Evolutionary conservation across 139 green algal genomes (phyloP).

Genomic region (Asterochloris erici): DNA sequence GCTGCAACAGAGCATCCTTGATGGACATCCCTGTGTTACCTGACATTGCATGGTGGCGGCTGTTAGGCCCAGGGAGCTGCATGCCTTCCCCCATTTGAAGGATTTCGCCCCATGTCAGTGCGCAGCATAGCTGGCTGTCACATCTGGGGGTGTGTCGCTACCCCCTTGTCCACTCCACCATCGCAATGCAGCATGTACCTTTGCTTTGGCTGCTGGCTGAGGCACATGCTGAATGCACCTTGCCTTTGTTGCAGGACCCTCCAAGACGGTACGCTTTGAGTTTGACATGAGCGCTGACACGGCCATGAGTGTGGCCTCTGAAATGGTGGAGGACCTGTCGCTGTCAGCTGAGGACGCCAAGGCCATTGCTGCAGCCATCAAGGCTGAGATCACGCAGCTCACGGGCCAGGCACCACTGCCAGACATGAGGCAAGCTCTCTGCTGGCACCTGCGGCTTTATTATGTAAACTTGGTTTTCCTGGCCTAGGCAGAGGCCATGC

Average conservation of each 20-base stretch:
- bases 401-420: slow-evolving; percentile 13
- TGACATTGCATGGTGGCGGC: too few species aligned
- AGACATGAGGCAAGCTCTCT: background rate
- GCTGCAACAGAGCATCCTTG: too few species aligned
- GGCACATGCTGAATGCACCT: background rate
- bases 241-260: slow-evolving; percentile 37
- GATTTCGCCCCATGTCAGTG: too few species aligned
- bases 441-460: background rate
- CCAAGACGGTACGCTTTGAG: slow-evolving; percentile 91
- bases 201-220: background rate
- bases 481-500: background rate
- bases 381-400: slow-evolving; percentile 39
- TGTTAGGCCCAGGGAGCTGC: too few species aligned
- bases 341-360: slow-evolving; percentile 64
- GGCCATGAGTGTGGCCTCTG: slow-evolving; percentile 75
- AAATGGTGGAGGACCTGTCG: slow-evolving; percentile 95
- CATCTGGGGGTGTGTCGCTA: too few species aligned
- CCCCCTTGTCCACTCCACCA: too few species aligned
- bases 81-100: too few species aligned
- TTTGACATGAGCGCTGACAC: slow-evolving; percentile 88
- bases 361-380: slow-evolving; percentile 43
- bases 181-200: background rate
- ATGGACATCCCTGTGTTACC: too few species aligned
- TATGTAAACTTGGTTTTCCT: background rate
- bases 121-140: too few species aligned